phyloP scores from a whole-genome alignment of 257 asterid genomes.

The Jacaranda mimosifolia region DNA sequence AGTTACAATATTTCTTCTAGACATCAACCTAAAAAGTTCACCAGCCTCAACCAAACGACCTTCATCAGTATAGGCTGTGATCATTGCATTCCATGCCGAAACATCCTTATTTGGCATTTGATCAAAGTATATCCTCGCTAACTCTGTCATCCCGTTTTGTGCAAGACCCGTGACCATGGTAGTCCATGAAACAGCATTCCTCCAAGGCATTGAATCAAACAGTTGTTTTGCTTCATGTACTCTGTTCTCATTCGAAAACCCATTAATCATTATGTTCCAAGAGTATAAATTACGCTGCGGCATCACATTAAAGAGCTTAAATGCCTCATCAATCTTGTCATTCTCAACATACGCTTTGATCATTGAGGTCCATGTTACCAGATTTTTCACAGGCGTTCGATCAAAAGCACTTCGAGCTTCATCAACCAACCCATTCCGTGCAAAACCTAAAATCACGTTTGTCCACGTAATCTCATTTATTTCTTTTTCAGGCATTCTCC shows the following conservation, averaged over 20 bases:
- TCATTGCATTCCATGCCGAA: slow-evolving; percentile 77
- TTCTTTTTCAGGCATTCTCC: slow-evolving; percentile 57
- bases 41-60: slow-evolving; percentile 41
- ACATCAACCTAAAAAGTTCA: slow-evolving; percentile 49
- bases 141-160: slow-evolving; percentile 55
- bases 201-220: slow-evolving; percentile 59
- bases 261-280: slow-evolving; percentile 61
- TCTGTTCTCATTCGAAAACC: slow-evolving; percentile 52
- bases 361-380: slow-evolving; percentile 68
- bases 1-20: slow-evolving; percentile 51
- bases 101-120: slow-evolving; percentile 66
- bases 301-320: slow-evolving; percentile 56
- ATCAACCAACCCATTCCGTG: slow-evolving; percentile 53
- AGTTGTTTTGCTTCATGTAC: slow-evolving; percentile 55
- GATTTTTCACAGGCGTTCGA: slow-evolving; percentile 55
- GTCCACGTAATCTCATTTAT: slow-evolving; percentile 67
- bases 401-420: slow-evolving; percentile 63
- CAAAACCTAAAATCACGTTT: slow-evolving; percentile 55
- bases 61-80: slow-evolving; percentile 47
- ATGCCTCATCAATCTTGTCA: slow-evolving; percentile 53
- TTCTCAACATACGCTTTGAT: slow-evolving; percentile 54
- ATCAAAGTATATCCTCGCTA: slow-evolving; percentile 63
- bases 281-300: slow-evolving; percentile 57
- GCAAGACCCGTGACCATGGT: slow-evolving; percentile 69
- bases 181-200: slow-evolving; percentile 65